Conservation (phyloP, 2,329 filamentous ascomycete species). For the Colletotrichum sidae region DNA sequence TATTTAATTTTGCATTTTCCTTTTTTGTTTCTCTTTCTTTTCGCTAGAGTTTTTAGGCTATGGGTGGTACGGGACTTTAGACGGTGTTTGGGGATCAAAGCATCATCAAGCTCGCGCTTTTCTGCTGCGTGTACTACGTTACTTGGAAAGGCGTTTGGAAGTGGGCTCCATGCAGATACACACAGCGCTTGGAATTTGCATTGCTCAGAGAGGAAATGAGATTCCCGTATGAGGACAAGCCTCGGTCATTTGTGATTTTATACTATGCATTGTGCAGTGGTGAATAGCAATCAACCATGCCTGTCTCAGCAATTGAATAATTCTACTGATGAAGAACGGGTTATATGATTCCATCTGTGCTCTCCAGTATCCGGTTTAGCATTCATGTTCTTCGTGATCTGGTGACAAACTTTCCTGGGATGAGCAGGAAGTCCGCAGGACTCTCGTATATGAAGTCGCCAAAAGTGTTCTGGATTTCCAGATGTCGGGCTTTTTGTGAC, state of each 20-base stretch:
- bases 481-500: no score
- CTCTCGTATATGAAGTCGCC: no score
- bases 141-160: conserved; percentile 33
- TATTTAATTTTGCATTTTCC: conserved; percentile 37
- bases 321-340: no score
- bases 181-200: conserved; percentile 28
- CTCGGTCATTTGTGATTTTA: not conserved
- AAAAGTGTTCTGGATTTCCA: no score
- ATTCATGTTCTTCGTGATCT: no score
- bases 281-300: no score
- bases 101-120: conserved; percentile 32
- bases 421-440: no score
- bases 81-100: conserved; percentile 34
- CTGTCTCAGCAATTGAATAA: no score
- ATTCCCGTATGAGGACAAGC: conserved; percentile 14
- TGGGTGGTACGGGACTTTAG: conserved; percentile 27
- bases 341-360: no score
- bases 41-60: conserved; percentile 13
- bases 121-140: conserved; percentile 20
- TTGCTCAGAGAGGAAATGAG: conserved; percentile 33
- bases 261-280: no score
- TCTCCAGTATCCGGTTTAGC: no score
- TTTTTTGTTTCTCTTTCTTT: conserved; percentile 9
- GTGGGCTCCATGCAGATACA: conserved; percentile 35
- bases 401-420: no score